Evolutionary conservation across 1,284 basidiomycete genomes (phyloP).

Genomic region (Sanghuangporus weigelae): DNA sequence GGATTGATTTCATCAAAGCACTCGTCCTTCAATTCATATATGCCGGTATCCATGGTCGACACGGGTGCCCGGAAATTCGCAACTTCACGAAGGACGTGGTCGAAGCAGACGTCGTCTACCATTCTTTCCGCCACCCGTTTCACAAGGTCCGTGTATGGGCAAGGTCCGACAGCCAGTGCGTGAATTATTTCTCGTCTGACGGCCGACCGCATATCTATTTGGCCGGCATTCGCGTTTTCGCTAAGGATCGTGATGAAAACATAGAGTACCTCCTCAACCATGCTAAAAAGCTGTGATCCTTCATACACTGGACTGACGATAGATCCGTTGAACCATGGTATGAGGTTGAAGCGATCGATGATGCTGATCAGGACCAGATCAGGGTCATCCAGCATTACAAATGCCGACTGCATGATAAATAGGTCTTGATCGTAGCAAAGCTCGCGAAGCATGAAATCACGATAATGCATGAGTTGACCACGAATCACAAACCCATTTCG

Average conservation of each 20-base stretch:
- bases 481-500: conserved; percentile 96
- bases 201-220: conserved; percentile 60
- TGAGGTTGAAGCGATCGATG: conserved; percentile 85
- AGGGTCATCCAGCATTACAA: conserved; percentile 72
- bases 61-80: conserved; percentile 84
- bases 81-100: conserved; percentile 75
- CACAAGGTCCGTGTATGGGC: conserved; percentile 88
- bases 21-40: conserved; percentile 86
- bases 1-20: conserved; percentile 87
- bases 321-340: conserved; percentile 73
- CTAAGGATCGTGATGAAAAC: conserved; percentile 85
- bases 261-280: conserved; percentile 92
- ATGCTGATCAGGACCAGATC: conserved; percentile 80
- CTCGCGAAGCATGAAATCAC: conserved; percentile 93
- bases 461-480: conserved; percentile 94
- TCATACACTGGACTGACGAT: conserved; percentile 61
- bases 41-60: conserved; percentile 71
- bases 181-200: conserved; percentile 89
- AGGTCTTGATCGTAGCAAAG: conserved; percentile 97
- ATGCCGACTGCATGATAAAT: conserved; percentile 83
- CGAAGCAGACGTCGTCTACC: conserved; percentile 83
- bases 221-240: conserved; percentile 75
- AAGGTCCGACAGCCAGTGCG: conserved; percentile 82
- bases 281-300: conserved; percentile 65
- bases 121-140: conserved; percentile 90